phyloP scores from a whole-genome alignment of 2,329 filamentous ascomycete genomes.

The Penicillium sp. region DNA sequence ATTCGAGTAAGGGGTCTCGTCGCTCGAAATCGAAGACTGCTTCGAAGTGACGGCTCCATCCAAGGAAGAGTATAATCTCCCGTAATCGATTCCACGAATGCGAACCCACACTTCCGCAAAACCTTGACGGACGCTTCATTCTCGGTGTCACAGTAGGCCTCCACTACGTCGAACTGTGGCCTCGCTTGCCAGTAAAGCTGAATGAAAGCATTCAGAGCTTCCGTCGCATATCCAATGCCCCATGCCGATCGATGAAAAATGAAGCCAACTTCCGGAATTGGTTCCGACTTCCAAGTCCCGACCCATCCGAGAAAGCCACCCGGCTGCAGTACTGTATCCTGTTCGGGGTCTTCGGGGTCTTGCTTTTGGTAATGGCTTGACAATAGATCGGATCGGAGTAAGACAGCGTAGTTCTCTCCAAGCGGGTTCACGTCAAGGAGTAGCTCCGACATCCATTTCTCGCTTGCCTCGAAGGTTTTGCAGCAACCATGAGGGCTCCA shows the following conservation, averaged over 20 bases:
- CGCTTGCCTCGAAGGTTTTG: conserved; percentile 11
- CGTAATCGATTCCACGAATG: not conserved
- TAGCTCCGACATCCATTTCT: conserved; percentile 16
- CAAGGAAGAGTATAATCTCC: conserved; percentile 11
- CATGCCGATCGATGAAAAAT: conserved; percentile 17
- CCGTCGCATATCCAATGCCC: conserved; percentile 19
- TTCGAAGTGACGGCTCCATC: conserved; percentile 13
- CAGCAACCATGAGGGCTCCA: conserved; percentile 21
- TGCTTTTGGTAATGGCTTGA: not conserved
- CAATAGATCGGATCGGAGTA: conserved; percentile 11
- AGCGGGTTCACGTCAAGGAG: conserved; percentile 6
- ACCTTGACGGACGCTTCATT: conserved; percentile 9
- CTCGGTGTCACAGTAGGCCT: conserved; percentile 11
- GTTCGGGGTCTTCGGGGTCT: not conserved
- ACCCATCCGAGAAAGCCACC: conserved; percentile 15
- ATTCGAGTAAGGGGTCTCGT: not conserved
- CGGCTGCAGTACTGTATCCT: not conserved
- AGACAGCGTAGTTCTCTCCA: conserved; percentile 18
- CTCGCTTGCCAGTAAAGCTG: conserved; percentile 10
- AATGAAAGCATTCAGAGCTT: conserved; percentile 15
- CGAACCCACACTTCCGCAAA: conserved; percentile 12
- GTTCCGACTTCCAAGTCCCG: conserved; percentile 12
- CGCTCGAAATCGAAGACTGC: conserved; percentile 5
- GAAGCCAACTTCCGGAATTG: conserved; percentile 16
- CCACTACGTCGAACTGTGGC: conserved; percentile 1